These are phyloP conservation scores for Leccinum subtestaceum DNA, from an alignment of 768 basidiomycete species.

Conservation along the genomic window DNA sequence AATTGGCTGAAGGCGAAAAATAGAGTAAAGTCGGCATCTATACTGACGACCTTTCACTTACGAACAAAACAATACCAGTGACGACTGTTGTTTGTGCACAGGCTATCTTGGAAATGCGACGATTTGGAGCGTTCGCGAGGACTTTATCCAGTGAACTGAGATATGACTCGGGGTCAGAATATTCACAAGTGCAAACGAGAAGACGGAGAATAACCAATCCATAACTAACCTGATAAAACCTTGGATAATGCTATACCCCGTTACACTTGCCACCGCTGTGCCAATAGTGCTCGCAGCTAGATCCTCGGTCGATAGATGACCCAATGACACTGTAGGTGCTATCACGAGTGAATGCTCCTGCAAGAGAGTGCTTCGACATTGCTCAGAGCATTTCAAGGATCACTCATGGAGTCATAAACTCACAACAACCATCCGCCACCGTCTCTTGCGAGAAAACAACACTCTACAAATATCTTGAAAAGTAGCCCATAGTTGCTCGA, in stretches of 20 bases:
- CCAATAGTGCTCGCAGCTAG: slow-evolving; percentile 49
- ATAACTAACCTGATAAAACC: slow-evolving; percentile 36
- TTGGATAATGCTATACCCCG: slow-evolving; percentile 43
- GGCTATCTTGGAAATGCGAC: slow-evolving; percentile 13
- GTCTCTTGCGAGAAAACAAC: slow-evolving; percentile 23
- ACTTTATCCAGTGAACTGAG: slow-evolving; percentile 21
- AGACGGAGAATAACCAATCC: slow-evolving; percentile 1
- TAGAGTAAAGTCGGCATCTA: neutral
- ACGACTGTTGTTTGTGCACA: slow-evolving; percentile 22
- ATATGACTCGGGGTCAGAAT: slow-evolving; percentile 11
- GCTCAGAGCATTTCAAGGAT: neutral
- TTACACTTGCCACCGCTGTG: slow-evolving; percentile 40
- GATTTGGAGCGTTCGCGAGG: slow-evolving; percentile 13
- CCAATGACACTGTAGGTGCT: slow-evolving; percentile 39
- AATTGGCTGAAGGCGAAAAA: slow-evolving; percentile 16
- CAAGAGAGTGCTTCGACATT: slow-evolving; percentile 13
- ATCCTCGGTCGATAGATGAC: slow-evolving; percentile 52
- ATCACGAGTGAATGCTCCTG: slow-evolving; percentile 26
- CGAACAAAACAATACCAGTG: slow-evolving; percentile 24
- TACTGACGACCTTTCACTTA: slow-evolving; percentile 4
- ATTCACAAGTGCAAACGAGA: neutral
- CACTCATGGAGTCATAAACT: neutral
- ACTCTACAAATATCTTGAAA: slow-evolving; percentile 16
- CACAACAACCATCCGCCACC: slow-evolving; percentile 24
- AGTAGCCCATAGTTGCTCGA: slow-evolving; percentile 4